phyloP scores from a whole-genome alignment of 345 rosid species.

The Aquilaria yunnanensis region DNA sequence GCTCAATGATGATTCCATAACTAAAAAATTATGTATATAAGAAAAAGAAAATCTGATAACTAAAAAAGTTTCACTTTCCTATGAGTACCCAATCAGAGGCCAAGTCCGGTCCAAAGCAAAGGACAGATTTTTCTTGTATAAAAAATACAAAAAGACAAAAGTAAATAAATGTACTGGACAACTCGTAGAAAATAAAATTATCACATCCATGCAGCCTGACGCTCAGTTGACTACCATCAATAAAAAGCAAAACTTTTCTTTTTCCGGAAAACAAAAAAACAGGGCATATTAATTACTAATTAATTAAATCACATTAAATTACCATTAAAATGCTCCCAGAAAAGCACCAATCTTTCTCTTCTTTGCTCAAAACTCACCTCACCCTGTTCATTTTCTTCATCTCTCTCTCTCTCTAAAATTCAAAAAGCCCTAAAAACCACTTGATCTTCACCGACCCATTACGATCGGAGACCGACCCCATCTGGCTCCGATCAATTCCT shows the following conservation, averaged over 20 bases:
- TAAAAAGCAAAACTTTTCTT: not conserved
- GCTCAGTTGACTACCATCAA: slow-evolving; percentile 49
- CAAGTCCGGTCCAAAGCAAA: no score
- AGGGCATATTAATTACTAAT: not conserved
- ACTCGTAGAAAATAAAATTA: not conserved
- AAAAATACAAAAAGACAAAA: no score
- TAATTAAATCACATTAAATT: no score
- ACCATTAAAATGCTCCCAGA: not conserved
- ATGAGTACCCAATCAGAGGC: no score
- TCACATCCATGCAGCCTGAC: slow-evolving; percentile 70
- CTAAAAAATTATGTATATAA: no score
- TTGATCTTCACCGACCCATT: slow-evolving; percentile 16
- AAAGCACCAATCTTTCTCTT: slow-evolving; percentile 4
- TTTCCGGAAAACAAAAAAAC: slow-evolving; percentile 4
- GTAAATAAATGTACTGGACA: no score
- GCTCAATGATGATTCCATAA: no score
- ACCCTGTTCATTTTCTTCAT: not conserved
- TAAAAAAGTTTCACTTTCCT: no score
- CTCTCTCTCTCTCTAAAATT: not conserved
- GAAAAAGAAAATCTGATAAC: no score
- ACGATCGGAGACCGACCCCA: slow-evolving; percentile 15
- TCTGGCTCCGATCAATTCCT: slow-evolving; percentile 20
- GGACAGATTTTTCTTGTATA: no score
- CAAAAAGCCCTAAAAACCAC: slow-evolving; percentile 35
- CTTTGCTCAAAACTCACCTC: not conserved